Conservation (phyloP, 805 yeast genomes). For the Pichia phayaonensis region DNA sequence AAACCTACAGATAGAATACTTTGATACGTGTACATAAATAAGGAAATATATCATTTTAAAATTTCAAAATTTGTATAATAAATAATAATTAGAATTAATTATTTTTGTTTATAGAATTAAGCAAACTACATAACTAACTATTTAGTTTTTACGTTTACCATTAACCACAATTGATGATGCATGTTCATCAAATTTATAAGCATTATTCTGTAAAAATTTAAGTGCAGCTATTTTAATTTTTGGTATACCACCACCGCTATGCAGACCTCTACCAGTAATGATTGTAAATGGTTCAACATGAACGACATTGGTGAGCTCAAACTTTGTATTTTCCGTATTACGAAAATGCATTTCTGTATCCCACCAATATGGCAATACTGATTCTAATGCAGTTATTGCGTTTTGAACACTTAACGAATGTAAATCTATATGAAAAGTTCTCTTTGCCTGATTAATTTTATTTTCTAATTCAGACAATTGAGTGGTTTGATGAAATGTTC, state of each 20-base stretch:
- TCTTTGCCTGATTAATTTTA: slow-evolving; percentile 8
- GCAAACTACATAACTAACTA: not conserved
- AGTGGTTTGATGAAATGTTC: not conserved
- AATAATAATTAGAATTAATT: not conserved
- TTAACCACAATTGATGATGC: slow-evolving; percentile 34
- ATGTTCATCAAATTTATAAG: slow-evolving; percentile 41
- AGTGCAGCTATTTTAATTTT: slow-evolving; percentile 38
- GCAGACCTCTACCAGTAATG: slow-evolving; percentile 67
- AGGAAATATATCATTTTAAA: not conserved
- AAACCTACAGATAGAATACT: slow-evolving; percentile 3
- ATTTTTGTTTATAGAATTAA: not conserved
- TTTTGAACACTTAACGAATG: slow-evolving; percentile 44
- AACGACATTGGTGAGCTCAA: slow-evolving; percentile 28
- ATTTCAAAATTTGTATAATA: not conserved
- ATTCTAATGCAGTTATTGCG: slow-evolving; percentile 35
- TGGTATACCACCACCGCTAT: slow-evolving; percentile 51
- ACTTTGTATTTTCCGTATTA: slow-evolving; percentile 32
- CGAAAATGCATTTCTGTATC: slow-evolving; percentile 39
- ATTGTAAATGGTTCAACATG: slow-evolving; percentile 39
- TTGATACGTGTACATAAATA: not conserved
- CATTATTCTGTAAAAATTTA: slow-evolving; percentile 29
- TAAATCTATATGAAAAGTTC: slow-evolving; percentile 38
- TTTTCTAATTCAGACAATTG: not conserved
- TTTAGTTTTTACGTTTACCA: slow-evolving; percentile 30
- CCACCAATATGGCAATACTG: slow-evolving; percentile 56